Evolutionary conservation across 2,329 filamentous ascomycete species (phyloP).

Genomic region (Penicillium sp.): DNA sequence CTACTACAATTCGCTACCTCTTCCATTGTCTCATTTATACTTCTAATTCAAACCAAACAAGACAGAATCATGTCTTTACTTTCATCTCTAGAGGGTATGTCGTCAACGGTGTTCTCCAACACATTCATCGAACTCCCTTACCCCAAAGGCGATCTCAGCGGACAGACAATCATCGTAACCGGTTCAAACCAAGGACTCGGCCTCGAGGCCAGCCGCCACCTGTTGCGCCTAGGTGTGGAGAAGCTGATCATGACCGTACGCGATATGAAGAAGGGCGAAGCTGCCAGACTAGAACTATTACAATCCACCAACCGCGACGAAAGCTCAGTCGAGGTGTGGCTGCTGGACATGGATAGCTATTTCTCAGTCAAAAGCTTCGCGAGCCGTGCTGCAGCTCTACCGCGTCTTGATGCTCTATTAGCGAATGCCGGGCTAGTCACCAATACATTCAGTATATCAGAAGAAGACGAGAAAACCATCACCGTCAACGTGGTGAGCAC

Average conservation of each 20-base stretch:
- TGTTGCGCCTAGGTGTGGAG: constrained; percentile 2
- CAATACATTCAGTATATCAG: constrained; percentile 42
- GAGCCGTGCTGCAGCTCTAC: constrained; percentile 23
- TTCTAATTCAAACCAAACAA: background rate
- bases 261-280: constrained; percentile 6
- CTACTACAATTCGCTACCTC: background rate
- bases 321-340: constrained; percentile 24
- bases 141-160: constrained; percentile 4
- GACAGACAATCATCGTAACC: constrained; percentile 47
- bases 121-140: constrained; percentile 16
- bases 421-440: constrained; percentile 44
- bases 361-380: constrained; percentile 35
- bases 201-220: constrained; percentile 9
- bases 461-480: constrained; percentile 10
- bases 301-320: constrained; percentile 4
- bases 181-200: constrained; percentile 36
- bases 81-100: constrained; percentile 5
- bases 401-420: constrained; percentile 32
- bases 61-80: background rate
- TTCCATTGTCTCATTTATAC: background rate
- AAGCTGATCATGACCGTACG: constrained; percentile 12
- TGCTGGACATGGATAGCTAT: constrained; percentile 35
- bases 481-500: constrained; percentile 47
- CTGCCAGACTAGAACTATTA: constrained; percentile 6
- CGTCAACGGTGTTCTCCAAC: constrained; percentile 1